Base-by-base conservation (phyloP, 495 filamentous ascomycete species). In the Glutinoglossum americanum region DNA sequence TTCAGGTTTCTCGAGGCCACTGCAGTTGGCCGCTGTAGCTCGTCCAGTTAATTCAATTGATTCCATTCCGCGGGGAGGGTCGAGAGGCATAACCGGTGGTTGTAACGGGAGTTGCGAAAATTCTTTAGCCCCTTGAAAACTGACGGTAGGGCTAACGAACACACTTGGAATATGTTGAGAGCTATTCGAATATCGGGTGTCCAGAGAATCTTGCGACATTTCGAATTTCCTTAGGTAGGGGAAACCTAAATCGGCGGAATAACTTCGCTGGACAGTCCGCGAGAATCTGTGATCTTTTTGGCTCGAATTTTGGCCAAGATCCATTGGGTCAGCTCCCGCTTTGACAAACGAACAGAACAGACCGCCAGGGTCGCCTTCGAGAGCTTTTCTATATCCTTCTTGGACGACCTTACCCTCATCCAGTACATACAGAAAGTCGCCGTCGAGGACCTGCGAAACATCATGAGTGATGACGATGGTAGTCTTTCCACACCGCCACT, bases 361-460 rank as follows among this genome's bases (percentile, higher is more conserved):
- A 11, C 54, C 58, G 1, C 19, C 28, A 7, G 19, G 1, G 48
- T 51, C 59, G 10, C 60, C 67, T 58, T 78, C 72, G 15, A 83
- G 60, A 1, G 66, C 64, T 53, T 65, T 62, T 60, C 69, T 73
- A 61, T 71, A 79, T 56, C 90, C 92, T 60, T 83, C 70, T 62
- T 93, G 78, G 1, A 83, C 76, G 4, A 94, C 72, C 1, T 61
- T 62, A 0, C 87, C 87, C 11, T 80, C 65, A 47, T 93, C 83
- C 51, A 98, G 67, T 0, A 95, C 75, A 60, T 92, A 96, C 1
- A 89, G 76, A 63, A 80, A 90, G 57, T 96, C 89, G 19, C 79
- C 62, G 0, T 79, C 74, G 26, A 69, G 69, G 37, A 98, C 93
- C 54, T 93, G 85, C 0, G 81, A 77, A 51, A 88, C 81, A 60